Evolutionary conservation across 2,329 filamentous ascomycete genomes (phyloP).

Genomic region (Chaetomiaceae sp.): DNA sequence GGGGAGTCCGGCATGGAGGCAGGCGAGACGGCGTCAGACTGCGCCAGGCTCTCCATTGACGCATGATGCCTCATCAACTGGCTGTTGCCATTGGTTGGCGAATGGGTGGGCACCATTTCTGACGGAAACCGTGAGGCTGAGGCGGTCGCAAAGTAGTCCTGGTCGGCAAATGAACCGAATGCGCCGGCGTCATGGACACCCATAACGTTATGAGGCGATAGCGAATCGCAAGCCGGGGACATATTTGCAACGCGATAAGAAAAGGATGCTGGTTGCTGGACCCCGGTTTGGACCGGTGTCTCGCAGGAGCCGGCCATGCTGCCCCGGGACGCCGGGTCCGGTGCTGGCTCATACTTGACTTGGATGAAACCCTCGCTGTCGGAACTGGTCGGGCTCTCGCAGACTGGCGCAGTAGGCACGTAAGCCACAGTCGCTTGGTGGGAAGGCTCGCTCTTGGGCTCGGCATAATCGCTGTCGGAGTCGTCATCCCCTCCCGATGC

Average conservation of each 20-base stretch:
- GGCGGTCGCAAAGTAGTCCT: constrained; percentile 19
- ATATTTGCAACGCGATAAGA: constrained; percentile 9
- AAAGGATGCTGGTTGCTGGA: constrained; percentile 17
- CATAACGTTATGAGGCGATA: constrained; percentile 9
- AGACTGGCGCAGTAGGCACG: neutral
- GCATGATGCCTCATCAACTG: constrained; percentile 13
- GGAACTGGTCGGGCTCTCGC: constrained; percentile 15
- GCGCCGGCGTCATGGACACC: constrained; percentile 6
- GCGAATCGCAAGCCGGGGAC: constrained; percentile 3
- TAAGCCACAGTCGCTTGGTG: neutral
- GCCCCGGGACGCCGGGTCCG: constrained; percentile 1
- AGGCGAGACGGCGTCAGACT: constrained; percentile 30
- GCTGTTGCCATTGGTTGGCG: neutral
- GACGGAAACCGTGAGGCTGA: constrained; percentile 20
- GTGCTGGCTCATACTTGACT: constrained; percentile 13
- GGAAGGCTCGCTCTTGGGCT: constrained; percentile 9
- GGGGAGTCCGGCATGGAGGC: constrained; percentile 30
- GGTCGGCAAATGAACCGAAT: constrained; percentile 17
- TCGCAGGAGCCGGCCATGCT: constrained; percentile 12
- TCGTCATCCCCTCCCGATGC: constrained; percentile 25
- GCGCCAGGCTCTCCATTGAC: constrained; percentile 21
- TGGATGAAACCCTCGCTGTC: constrained; percentile 17
- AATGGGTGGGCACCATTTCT: constrained; percentile 19
- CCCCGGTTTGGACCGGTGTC: constrained; percentile 11
- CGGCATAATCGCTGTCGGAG: constrained; percentile 5